These are phyloP conservation scores for Calonectria henricotiae DNA, from an alignment of 2,329 filamentous ascomycete genomes.

Conservation along the genomic window DNA sequence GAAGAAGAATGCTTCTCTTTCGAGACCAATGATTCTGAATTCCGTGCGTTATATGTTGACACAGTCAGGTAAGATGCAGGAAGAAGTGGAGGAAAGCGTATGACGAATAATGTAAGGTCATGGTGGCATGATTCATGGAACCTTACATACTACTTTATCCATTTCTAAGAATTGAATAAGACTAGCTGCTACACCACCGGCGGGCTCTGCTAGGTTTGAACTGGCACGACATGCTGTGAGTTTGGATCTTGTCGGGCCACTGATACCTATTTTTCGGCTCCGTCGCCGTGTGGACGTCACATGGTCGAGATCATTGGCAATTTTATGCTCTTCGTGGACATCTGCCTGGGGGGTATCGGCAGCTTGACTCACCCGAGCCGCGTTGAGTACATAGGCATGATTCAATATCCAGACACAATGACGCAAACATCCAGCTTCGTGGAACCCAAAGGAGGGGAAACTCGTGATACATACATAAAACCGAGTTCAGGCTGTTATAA, in stretches of 20 bases:
- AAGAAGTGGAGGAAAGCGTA: too few relatives aligned
- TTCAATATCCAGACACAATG: conserved; percentile 8
- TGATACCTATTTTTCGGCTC: background rate
- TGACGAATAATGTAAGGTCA: too few relatives aligned
- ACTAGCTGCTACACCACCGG: too few relatives aligned
- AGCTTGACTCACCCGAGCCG: background rate
- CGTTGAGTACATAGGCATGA: background rate
- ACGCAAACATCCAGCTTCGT: background rate
- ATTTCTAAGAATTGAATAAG: too few relatives aligned
- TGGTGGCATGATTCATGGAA: too few relatives aligned
- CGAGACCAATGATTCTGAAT: too few relatives aligned
- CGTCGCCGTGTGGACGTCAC: background rate
- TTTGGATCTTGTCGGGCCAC: background rate
- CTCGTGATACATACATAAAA: conserved; percentile 3
- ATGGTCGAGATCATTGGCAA: background rate
- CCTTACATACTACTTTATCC: too few relatives aligned
- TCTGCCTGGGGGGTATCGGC: background rate
- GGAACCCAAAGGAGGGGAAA: background rate
- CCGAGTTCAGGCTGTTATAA: conserved; percentile 6
- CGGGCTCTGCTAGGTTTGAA: background rate
- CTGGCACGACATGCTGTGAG: background rate
- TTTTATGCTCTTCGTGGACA: background rate
- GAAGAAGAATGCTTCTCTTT: too few relatives aligned
- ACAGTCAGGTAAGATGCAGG: too few relatives aligned
- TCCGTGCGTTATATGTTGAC: too few relatives aligned